Base-by-base conservation (phyloP, 169 alveolate species). In the Babesia bigemina region DNA sequence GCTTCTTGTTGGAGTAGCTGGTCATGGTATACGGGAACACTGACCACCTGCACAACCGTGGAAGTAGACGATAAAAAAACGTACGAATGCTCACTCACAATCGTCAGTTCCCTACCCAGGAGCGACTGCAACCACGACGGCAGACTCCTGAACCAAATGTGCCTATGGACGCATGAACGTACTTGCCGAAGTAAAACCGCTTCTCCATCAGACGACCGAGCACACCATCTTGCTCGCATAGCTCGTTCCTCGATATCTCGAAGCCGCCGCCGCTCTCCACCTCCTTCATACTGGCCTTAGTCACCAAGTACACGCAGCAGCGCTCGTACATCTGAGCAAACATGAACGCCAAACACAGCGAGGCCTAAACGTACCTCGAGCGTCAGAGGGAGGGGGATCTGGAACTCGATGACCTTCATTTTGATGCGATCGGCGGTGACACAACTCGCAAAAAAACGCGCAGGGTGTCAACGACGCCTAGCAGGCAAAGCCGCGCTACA, bases 361-460 rank as follows among this genome's bases (percentile, higher is more conserved):
- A 16, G 36, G 6, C 16, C 28, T 67, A 17, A 17, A 63, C 85
- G 9, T 73, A 82, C 89, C 55, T 62, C 72, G 24, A 82, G 57
- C 36, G 47, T 28, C 14, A 82, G 44, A 4, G 89, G 89, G 39
- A 82, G 39, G 24, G 89, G 82, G 33, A 82, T 66, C 28, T 86
- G 63, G 52, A 82, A 82, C 74, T 82, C 89, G 36, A 82, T 66
- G 62, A 73, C 65, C 79, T 82, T 82, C 89, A 82, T 82, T 55
- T 47, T 45, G 17, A 24, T 50, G n/a, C 63, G 36, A 21, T 42
- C 33, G 55, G 55, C 39, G 33, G 65, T 24, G 65, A 57, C 65
- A 45, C 50, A 16, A 16, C 13, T 21, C 39, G 6, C 39, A 33
- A 22, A 61, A 55, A 6, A 14, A 66, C 22, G 12, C 76, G 44